Conservation (phyloP, 2,329 filamentous ascomycete genomes). For the Trichoderma asperellum region DNA sequence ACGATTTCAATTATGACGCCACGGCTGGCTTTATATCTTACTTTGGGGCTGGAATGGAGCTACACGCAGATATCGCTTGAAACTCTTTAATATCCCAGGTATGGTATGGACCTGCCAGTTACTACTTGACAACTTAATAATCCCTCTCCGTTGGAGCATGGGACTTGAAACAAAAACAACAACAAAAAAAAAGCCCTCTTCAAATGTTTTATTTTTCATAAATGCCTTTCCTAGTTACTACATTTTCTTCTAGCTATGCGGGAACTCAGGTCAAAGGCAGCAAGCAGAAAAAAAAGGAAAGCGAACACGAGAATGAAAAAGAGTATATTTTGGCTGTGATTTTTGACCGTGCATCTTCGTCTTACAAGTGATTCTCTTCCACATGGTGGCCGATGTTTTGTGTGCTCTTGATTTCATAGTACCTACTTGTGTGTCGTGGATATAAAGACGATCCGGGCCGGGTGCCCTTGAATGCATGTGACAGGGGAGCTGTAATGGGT, state of each 20-base stretch:
- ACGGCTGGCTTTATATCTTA: slow-evolving; percentile 36
- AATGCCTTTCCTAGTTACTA: slow-evolving; percentile 40
- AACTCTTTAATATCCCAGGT: slow-evolving; percentile 36
- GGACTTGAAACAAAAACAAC: slow-evolving; percentile 36
- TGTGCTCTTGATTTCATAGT: not conserved
- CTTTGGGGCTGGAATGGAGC: slow-evolving; percentile 36
- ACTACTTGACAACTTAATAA: slow-evolving; percentile 40
- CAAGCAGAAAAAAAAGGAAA: slow-evolving; percentile 40
- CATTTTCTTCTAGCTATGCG: slow-evolving; percentile 44
- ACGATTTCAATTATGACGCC: slow-evolving; percentile 45
- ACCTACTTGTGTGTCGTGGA: not conserved
- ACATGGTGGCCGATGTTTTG: not conserved
- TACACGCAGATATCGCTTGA: slow-evolving; percentile 36
- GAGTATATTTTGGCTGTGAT: slow-evolving; percentile 38
- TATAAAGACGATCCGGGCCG: not conserved
- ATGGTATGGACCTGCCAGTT: slow-evolving; percentile 38
- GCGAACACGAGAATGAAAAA: slow-evolving; percentile 41
- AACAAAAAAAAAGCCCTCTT: slow-evolving; percentile 33
- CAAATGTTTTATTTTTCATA: slow-evolving; percentile 42
- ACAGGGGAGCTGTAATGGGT: not conserved
- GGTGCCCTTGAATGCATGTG: not conserved
- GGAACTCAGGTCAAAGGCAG: slow-evolving; percentile 42
- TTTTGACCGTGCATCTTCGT: not conserved
- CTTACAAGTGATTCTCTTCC: slow-evolving; percentile 3
- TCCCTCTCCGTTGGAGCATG: slow-evolving; percentile 36